Evolutionary conservation across 2,329 filamentous ascomycete genomes (phyloP).

Genomic region (Teratosphaeria epicoccoides): DNA sequence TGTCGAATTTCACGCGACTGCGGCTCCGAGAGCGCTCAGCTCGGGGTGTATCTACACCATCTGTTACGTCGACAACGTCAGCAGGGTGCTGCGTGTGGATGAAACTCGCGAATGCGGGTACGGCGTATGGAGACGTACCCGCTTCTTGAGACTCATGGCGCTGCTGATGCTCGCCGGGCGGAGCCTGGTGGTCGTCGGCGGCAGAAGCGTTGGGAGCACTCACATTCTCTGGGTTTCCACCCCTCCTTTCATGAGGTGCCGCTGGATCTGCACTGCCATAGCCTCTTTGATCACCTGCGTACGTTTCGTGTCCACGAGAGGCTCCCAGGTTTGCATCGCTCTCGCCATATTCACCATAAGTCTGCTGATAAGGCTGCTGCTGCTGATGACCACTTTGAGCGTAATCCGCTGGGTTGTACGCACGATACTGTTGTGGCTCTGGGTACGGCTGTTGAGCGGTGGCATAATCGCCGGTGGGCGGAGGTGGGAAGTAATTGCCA

Average conservation of each 20-base stretch:
- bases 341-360: constrained; percentile 23
- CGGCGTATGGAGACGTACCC: constrained; percentile 15
- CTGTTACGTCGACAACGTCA: constrained; percentile 7
- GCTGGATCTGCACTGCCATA: constrained; percentile 14
- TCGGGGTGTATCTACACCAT: constrained; percentile 21
- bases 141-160: constrained; percentile 8
- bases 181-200: constrained; percentile 1
- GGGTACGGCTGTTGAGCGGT: constrained; percentile 13
- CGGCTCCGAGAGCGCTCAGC: constrained; percentile 12
- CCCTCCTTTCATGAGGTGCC: constrained; percentile 13
- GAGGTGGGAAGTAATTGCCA: constrained; percentile 41
- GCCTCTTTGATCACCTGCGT: constrained; percentile 20
- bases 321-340: constrained; percentile 19
- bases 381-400: constrained; percentile 14
- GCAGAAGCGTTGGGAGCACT: constrained; percentile 26
- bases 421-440: constrained; percentile 20
- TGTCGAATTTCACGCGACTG: constrained; percentile 23
- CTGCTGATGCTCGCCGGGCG: neutral
- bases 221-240: constrained; percentile 35
- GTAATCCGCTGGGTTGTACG: constrained; percentile 39
- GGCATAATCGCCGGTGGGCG: constrained; percentile 22
- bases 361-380: constrained; percentile 18
- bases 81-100: neutral
- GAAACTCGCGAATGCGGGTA: constrained; percentile 16
- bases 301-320: constrained; percentile 21